Evolutionary conservation across 192 early-diverging fungal species (phyloP).

Genomic region (Spizellomyces sp.): DNA sequence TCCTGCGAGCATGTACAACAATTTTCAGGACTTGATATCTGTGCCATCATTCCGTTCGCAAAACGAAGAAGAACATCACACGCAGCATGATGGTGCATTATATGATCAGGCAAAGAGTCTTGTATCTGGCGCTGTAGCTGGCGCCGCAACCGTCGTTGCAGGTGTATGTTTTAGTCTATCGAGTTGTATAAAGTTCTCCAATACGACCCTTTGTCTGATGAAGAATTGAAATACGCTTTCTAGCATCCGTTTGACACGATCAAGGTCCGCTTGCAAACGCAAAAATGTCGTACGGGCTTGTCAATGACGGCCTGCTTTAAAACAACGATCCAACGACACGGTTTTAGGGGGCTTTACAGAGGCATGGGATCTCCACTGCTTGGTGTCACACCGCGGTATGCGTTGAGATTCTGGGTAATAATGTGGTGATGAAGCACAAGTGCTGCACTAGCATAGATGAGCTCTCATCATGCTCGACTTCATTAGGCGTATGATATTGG

Average conservation of each 20-base stretch:
- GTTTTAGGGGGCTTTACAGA: slow-evolving; percentile 87
- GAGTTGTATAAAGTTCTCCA: not conserved
- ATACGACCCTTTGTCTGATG: not conserved
- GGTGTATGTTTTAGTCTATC: slow-evolving; percentile 37
- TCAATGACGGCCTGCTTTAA: slow-evolving; percentile 71
- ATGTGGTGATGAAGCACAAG: not conserved
- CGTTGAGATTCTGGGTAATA: slow-evolving; percentile 88
- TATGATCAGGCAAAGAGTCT: slow-evolving; percentile 66
- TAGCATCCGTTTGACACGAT: slow-evolving; percentile 63
- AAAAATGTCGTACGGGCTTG: slow-evolving; percentile 77
- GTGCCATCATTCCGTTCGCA: too few species aligned
- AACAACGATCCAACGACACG: slow-evolving; percentile 85
- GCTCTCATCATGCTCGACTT: not conserved
- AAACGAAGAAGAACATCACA: not conserved
- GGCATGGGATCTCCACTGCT: slow-evolving; percentile 91
- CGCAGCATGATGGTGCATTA: too few species aligned
- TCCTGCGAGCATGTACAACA: too few species aligned
- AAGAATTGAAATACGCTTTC: not conserved
- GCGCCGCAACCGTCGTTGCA: slow-evolving; percentile 74
- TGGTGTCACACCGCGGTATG: slow-evolving; percentile 93
- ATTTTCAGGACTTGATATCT: too few species aligned
- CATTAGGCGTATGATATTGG: slow-evolving; percentile 64
- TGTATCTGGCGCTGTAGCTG: slow-evolving; percentile 89
- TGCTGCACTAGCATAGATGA: not conserved
- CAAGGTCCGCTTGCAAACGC: slow-evolving; percentile 95